phyloP scores from a whole-genome alignment of 2,329 filamentous ascomycete genomes.

The Diaporthe ilicicola region DNA sequence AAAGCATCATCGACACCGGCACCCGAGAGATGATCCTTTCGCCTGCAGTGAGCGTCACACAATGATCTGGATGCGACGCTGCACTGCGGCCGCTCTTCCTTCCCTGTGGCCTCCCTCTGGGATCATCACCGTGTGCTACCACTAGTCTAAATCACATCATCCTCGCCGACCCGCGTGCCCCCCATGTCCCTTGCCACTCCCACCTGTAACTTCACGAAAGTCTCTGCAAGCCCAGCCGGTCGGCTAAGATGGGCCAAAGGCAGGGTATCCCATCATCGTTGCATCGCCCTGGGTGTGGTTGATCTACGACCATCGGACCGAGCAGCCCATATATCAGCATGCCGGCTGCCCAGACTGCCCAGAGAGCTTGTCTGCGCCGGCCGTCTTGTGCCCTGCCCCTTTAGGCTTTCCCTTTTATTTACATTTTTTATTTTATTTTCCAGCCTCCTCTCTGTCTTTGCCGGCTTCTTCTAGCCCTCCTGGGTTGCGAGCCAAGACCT shows the following conservation, averaged over 20 bases:
- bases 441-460: not conserved
- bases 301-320: not conserved
- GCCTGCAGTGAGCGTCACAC: not conserved
- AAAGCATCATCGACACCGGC: not conserved
- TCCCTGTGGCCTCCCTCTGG: not conserved
- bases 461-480: not conserved
- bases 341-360: conserved; percentile 1
- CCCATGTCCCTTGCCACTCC: conserved; percentile 28
- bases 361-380: not conserved
- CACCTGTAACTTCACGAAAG: not conserved
- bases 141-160: conserved; percentile 33
- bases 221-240: not conserved
- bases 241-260: not conserved
- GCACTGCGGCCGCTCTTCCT: conserved; percentile 1
- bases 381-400: conserved; percentile 7
- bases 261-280: conserved; percentile 8
- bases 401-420: not conserved
- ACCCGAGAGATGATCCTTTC: not conserved
- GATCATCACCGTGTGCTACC: conserved; percentile 25
- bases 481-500: conserved; percentile 10
- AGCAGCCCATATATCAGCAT: conserved; percentile 1
- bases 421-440: too few species aligned
- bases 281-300: not conserved
- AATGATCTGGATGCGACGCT: conserved; percentile 11
- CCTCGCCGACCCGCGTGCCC: conserved; percentile 11